Conservation (phyloP, 495 filamentous ascomycete species). For the Aspergillus cristatus region DNA sequence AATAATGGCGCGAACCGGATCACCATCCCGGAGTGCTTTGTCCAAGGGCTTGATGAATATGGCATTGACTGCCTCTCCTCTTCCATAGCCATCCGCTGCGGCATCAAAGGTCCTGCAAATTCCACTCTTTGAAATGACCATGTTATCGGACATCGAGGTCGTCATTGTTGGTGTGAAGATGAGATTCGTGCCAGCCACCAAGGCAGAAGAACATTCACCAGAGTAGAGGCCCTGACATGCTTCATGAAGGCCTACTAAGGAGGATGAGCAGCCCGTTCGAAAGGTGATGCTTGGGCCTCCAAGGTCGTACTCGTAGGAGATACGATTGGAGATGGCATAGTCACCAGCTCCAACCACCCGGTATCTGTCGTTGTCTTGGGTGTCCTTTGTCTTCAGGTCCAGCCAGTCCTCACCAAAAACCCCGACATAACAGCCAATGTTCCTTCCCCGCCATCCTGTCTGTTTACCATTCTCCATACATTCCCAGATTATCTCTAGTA, state of each 20-base stretch:
- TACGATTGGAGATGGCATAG: constrained; percentile 20
- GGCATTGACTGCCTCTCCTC: constrained; percentile 40
- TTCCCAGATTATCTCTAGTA: constrained; percentile 42
- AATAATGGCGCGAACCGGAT: constrained; percentile 28
- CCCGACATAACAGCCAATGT: constrained; percentile 40
- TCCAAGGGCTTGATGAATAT: constrained; percentile 20
- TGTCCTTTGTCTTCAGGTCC: constrained; percentile 14
- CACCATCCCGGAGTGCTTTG: constrained; percentile 20
- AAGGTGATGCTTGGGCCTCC: constrained; percentile 22
- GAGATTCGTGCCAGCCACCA: constrained; percentile 31
- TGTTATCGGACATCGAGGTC: constrained; percentile 15
- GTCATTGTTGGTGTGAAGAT: constrained; percentile 25
- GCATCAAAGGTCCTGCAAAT: constrained; percentile 49
- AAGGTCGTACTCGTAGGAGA: constrained; percentile 25
- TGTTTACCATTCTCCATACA: constrained; percentile 36
- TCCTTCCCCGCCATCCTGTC: constrained; percentile 28
- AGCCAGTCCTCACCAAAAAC: constrained; percentile 28
- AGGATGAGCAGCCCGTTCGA: constrained; percentile 25
- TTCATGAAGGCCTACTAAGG: constrained; percentile 16
- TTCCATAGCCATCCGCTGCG: constrained; percentile 47
- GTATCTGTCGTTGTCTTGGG: constrained; percentile 8
- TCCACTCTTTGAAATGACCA: constrained; percentile 9
- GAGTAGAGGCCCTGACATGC: constrained; percentile 17
- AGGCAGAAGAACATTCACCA: constrained; percentile 25
- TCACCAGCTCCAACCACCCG: constrained; percentile 12